Base-by-base conservation (phyloP, 306 rosid genomes). In the Trichosanthes cucumerina region DNA sequence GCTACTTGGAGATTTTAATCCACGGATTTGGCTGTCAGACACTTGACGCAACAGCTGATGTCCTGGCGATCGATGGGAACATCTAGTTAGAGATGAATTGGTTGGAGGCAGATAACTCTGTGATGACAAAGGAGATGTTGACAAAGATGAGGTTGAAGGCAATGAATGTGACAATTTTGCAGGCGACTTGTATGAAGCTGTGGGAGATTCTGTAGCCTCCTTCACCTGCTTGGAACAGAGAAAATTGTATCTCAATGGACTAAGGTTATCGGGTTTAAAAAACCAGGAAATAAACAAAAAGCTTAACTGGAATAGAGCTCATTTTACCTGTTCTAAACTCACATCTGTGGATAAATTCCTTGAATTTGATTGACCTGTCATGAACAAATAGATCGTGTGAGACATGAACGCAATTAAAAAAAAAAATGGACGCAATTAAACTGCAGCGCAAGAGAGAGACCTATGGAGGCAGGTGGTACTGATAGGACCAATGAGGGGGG, bases 11-110 rank as follows among this genome's bases (percentile, higher is more conserved):
- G 97, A 89, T 85, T 91, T 93, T 79, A 89, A 81, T 80, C 88
- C 93, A 81, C 84, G 44, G 76, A 90, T 89, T 82, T 86, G 89
- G 84, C 89, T 90, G 77, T 88, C 97, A 76, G 98, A 92, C 75
- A 91, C 90, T 81, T 92, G 97, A 63, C 91, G 82, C 77, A 88
- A 80, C 31, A 90, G 84, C 60, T 86, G 97, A 80, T 87, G 92
- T 49, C 96, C 93, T 0, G 92, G 97, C 57, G 98, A 90, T 34
- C 84, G 96, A 80, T 82, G 88, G 41, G 92, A 85, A 80, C 88
- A 85, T 80, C 98, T 91, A 43, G 97, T 86, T 43, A 91, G 90
- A 26, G 88, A 80, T 77, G 93, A 86, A 76, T 83, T 90, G 75
- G 91, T 76, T 75, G 77, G 90, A 76, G 80, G 80, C 49, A 84